Evolutionary conservation across 2,329 filamentous ascomycete genomes (phyloP), one percentile per base, ranked within the genome.

Genomic region (Aphanocladium album): DNA sequence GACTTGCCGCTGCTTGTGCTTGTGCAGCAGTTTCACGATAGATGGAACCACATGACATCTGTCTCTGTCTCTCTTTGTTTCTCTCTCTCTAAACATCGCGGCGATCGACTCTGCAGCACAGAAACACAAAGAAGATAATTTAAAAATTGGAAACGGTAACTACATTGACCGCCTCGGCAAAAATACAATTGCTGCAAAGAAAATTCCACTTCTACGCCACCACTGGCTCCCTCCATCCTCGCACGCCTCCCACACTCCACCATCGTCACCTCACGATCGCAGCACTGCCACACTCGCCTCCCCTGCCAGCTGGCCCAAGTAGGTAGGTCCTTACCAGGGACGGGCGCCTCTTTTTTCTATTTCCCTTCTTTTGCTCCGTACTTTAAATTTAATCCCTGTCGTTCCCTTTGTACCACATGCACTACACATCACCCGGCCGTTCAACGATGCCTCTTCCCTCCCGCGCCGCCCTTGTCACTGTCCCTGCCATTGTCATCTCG

Each of bases 241-340:
- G n/a, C n/a, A n/a, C 39, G 2, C 52, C n/a, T 45, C 41, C 23
- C 25, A 43, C 37, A 35, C 30, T 25, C 52, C 25, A 23, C 51
- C 25, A 55, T 55, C 39, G 52, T 55, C 52, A 16, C 52, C 53
- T 56, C 53, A 55, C 37, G 25, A 56, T 46, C 41, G 41, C 39
- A 45, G 41, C 53, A 56, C 53, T 56, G 53, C 53, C 53, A 56
- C 53, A 56, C 25, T 47, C 41, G 33, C 27, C n/a, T 46, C 19
- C 41, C 53, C 39, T 27, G 53, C 53, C 39, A 35, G 25, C 43
- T 56, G 46, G 53, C 53, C 53, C 53, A 47, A 47, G 41, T 56
- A 56, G 53, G 53, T 47, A 47, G 41, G 53, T 47, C 53, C 39
- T 46, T 46, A 25, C 25, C 53, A 56, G 41, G 41, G 23, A 47